These are phyloP conservation scores for Rhodotorula diobovata DNA, from an alignment of 768 basidiomycete genomes.

Conservation along the genomic window DNA sequence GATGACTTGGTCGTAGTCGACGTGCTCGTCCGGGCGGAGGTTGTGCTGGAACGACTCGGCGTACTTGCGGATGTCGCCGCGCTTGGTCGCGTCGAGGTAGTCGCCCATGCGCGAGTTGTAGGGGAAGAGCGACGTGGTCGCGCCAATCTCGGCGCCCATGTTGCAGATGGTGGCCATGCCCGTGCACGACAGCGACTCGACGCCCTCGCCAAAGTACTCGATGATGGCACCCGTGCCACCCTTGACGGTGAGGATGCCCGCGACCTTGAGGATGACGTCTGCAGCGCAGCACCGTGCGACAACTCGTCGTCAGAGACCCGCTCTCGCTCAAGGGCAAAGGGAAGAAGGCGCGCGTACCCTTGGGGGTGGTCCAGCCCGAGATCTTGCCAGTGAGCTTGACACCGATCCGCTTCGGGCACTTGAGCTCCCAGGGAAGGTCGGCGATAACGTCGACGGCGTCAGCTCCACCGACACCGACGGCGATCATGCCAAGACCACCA, in stretches of 20 bases:
- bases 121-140: slow-evolving; percentile 97
- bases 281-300: not conserved
- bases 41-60: slow-evolving; percentile 85
- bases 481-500: slow-evolving; percentile 98
- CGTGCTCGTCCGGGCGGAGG: slow-evolving; percentile 75
- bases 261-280: slow-evolving; percentile 99
- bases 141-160: slow-evolving; percentile 99
- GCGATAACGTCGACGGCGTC: slow-evolving; percentile 99
- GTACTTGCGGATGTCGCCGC: slow-evolving; percentile 76
- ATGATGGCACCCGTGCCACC: slow-evolving; percentile 98
- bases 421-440: slow-evolving; percentile 94
- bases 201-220: slow-evolving; percentile 91
- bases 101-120: slow-evolving; percentile 91
- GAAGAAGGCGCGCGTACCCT: slow-evolving; percentile 57
- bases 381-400: slow-evolving; percentile 95
- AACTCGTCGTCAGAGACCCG: slow-evolving; percentile 62
- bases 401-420: slow-evolving; percentile 98
- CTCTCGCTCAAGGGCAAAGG: not conserved
- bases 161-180: slow-evolving; percentile 99
- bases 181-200: slow-evolving; percentile 92
- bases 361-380: slow-evolving; percentile 93
- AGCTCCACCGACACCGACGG: slow-evolving; percentile 98
- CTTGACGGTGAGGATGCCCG: slow-evolving; percentile 98
- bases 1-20: slow-evolving; percentile 89
- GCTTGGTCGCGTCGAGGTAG: slow-evolving; percentile 94